Base-by-base conservation (phyloP, 208 protist genomes). In the Naegleria gruberi region DNA sequence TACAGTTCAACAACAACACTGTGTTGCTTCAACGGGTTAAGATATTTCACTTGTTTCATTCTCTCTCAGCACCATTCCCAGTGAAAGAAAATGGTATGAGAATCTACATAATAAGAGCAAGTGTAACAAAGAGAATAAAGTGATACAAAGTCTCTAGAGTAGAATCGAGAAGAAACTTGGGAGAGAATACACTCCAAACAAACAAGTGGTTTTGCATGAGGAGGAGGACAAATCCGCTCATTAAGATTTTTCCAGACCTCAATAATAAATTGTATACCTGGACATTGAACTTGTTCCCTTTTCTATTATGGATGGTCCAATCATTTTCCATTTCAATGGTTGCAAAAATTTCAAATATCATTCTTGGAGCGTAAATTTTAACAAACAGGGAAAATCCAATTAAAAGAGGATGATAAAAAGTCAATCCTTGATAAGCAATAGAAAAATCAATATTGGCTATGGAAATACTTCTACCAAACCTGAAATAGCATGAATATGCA, bases 141-240 rank as follows among this genome's bases (percentile, higher is more conserved):
- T 77, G 65, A 77, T 77, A 77, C 8, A 77, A 77, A 5, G 65
- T 77, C 34, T 77, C 65, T 37, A 77, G 65, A 7, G 65, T 77
- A 1, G 65, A 37, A 77, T 65, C 84, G 4, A 34, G 46, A 7
- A 88, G n/a, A 41, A 65, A 88, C 26, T 88, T 88, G 5, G 84
- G 84, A 42, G 44, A 88, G 42, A 88, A 88, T 26, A 88, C 84
- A 65, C 45, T 65, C 84, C 84, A 88, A 65, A 88, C 65, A 65
- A 88, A 88, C 26, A 88, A 88, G 26, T 88, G 84, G 4, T 40
- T 42, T 65, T 65, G 41, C 84, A 88, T 88, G 8, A 30, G 4
- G 19, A 87, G 42, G 0, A 87, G 43, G 1, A 87, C 55, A 17
- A 30, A 5, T 42, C 43, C 34, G 19, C 44, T 55, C 23, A 87